Percentiles rank a stretch among this genome's conserved stretches.
Evolutionary conservation across 2,329 filamentous ascomycete genomes (phyloP).

Genomic region (Tetracladium maxilliforme): DNA sequence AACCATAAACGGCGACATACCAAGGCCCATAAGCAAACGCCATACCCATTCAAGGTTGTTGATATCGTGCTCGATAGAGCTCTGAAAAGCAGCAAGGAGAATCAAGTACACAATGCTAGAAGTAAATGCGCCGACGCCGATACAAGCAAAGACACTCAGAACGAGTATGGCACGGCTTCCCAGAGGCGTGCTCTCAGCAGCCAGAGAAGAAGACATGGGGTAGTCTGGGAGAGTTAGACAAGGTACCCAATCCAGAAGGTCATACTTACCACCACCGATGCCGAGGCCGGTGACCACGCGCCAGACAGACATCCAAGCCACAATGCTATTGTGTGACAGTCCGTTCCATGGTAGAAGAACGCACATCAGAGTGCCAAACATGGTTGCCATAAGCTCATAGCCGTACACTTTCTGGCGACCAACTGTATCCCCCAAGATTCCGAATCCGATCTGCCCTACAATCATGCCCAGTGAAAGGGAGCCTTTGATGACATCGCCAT

Average conservation of each 20-base stretch:
- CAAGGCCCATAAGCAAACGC: constrained; percentile 2
- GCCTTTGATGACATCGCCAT: constrained; percentile 10
- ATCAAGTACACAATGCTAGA: constrained; percentile 2
- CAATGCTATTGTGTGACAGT: constrained; percentile 4
- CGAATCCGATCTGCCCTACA: constrained; percentile 11
- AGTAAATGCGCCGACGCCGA: constrained; percentile 1
- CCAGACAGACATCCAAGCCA: constrained; percentile 9
- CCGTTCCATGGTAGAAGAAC: constrained; percentile 10
- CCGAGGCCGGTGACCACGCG: constrained; percentile 10
- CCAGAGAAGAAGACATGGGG: constrained; percentile 1
- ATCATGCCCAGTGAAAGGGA: constrained; percentile 12
- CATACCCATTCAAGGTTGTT: constrained; percentile 1
- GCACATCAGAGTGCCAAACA: constrained; percentile 11
- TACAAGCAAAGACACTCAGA: constrained; percentile 2
- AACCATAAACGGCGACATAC: no score
- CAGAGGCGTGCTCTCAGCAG: not conserved
- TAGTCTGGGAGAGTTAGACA: constrained; percentile 1
- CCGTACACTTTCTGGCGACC: constrained; percentile 12
- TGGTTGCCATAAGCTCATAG: constrained; percentile 11
- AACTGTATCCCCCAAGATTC: constrained; percentile 11
- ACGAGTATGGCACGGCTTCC: constrained; percentile 1
- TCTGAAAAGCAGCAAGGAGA: constrained; percentile 2
- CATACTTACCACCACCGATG: constrained; percentile 9
- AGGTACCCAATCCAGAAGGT: not conserved
- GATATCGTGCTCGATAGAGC: constrained; percentile 1